phyloP scores from a whole-genome alignment of 179 eudicot species.

The Beta corolliflora region DNA sequence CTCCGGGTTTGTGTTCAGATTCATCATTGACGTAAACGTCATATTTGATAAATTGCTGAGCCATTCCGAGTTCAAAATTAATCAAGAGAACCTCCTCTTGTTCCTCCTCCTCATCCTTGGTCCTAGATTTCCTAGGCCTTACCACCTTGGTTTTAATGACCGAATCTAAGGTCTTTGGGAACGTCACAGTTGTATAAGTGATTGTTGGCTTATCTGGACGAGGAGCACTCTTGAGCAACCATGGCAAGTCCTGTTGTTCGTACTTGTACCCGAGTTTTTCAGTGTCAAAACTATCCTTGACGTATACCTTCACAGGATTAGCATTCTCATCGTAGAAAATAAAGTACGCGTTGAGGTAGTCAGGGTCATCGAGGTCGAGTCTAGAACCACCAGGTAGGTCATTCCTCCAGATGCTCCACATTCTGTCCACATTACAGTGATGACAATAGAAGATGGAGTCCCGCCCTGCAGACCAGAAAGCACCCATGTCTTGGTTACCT shows the following conservation, averaged over 20 bases:
- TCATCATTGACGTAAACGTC: slow-evolving; percentile 22
- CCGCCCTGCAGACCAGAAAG: slow-evolving; percentile 7
- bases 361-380: background rate
- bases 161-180: background rate
- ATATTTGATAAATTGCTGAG: background rate
- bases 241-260: background rate
- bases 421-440: slow-evolving; percentile 17
- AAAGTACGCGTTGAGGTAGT: slow-evolving; percentile 10
- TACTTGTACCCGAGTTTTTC: slow-evolving; percentile 14
- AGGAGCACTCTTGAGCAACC: background rate
- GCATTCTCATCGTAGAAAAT: slow-evolving; percentile 27
- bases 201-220: background rate
- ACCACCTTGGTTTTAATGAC: background rate
- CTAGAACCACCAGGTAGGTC: background rate
- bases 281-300: slow-evolving; percentile 13
- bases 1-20: background rate
- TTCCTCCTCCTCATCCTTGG: slow-evolving; percentile 1
- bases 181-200: too few relatives aligned
- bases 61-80: background rate
- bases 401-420: slow-evolving; percentile 13
- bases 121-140: slow-evolving; percentile 4
- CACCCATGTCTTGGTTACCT: slow-evolving; percentile 13
- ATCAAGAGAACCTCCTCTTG: slow-evolving; percentile 19
- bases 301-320: slow-evolving; percentile 14
- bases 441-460: slow-evolving; percentile 26